Percentiles rank a stretch among this genome's conserved stretches.
Evolutionary conservation across 306 rosid genomes (phyloP).

Genomic region (Hippophae gyantsensis): DNA sequence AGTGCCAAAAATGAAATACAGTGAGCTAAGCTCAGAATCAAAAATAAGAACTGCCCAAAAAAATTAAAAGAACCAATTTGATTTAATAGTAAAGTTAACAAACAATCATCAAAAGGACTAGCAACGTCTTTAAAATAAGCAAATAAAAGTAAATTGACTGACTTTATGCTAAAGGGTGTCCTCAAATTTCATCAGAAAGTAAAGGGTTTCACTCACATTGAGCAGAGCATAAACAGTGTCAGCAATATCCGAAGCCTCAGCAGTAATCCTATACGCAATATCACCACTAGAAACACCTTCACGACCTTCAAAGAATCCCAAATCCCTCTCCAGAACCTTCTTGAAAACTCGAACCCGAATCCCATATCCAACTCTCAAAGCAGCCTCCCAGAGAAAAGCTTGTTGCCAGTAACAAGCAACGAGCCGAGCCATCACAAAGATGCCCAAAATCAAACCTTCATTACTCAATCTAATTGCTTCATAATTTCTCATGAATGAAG

Average conservation of each 20-base stretch:
- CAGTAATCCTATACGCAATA: slow-evolving; percentile 66
- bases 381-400: slow-evolving; percentile 76
- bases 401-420: slow-evolving; percentile 59
- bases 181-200: not conserved
- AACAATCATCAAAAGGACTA: no score
- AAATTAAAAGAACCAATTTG: no score
- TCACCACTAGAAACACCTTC: slow-evolving; percentile 51
- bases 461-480: slow-evolving; percentile 13
- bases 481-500: slow-evolving; percentile 21
- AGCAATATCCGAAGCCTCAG: slow-evolving; percentile 76
- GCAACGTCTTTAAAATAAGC: no score
- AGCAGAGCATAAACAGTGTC: slow-evolving; percentile 54
- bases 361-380: slow-evolving; percentile 44
- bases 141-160: no score
- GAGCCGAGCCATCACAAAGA: slow-evolving; percentile 39
- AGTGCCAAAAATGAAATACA: no score
- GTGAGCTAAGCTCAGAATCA: no score
- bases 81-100: no score
- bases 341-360: slow-evolving; percentile 51
- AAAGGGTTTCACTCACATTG: slow-evolving; percentile 44
- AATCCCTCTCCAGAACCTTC: slow-evolving; percentile 48
- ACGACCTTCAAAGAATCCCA: slow-evolving; percentile 43
- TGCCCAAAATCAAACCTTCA: slow-evolving; percentile 36
- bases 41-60: no score
- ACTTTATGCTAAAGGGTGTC: not conserved